Conservation (phyloP, 108 stramenopile genomes). For the Cylindrotheca fusiformis region DNA sequence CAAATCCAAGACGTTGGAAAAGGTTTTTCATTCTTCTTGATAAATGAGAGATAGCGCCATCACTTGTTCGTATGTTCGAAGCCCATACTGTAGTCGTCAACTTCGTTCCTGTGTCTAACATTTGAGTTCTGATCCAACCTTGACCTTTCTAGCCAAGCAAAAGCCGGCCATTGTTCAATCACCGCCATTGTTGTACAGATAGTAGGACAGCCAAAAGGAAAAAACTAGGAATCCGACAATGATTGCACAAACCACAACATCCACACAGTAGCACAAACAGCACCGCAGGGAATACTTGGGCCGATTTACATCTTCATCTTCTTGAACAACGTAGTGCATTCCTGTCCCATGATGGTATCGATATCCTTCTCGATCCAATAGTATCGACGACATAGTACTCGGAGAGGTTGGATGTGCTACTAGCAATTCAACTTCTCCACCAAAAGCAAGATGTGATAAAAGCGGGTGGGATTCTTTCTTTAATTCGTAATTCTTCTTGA, state of each 20-base stretch:
- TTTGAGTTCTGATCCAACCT: too few relatives aligned
- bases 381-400: neutral
- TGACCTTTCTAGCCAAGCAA: too few relatives aligned
- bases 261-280: slow-evolving; percentile 16
- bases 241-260: neutral
- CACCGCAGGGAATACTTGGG: slow-evolving; percentile 19
- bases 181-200: slow-evolving; percentile 24
- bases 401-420: neutral
- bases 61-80: too few relatives aligned
- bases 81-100: too few relatives aligned
- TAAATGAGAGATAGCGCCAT: neutral
- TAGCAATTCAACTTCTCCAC: too few relatives aligned
- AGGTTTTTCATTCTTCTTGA: too few relatives aligned
- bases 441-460: too few relatives aligned
- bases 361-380: slow-evolving; percentile 6
- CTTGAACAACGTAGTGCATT: slow-evolving; percentile 4
- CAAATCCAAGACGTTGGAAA: too few relatives aligned
- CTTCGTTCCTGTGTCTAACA: too few relatives aligned
- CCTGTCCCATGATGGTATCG: slow-evolving; percentile 25
- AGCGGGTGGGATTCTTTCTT: too few relatives aligned
- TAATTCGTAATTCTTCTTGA: too few relatives aligned
- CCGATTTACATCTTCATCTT: slow-evolving; percentile 11
- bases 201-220: slow-evolving; percentile 22
- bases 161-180: too few relatives aligned
- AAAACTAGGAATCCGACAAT: slow-evolving; percentile 14